Base-by-base conservation (phyloP, 208 protist species). In the Phytomonas serpens region DNA sequence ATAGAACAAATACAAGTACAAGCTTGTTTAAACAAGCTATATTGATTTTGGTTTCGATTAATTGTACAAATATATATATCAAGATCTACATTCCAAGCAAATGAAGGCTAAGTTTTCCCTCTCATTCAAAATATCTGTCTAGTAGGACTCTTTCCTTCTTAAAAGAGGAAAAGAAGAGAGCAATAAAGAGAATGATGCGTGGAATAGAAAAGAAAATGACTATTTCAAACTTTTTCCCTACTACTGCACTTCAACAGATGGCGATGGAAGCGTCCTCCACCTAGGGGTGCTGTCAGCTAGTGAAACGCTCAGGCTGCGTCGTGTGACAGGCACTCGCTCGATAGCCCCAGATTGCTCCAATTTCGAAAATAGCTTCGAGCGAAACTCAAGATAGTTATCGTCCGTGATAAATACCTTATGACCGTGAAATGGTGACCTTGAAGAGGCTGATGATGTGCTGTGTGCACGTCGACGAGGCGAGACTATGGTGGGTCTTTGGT, bases 361-460 rank as follows among this genome's bases (percentile, higher is more conserved):
- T 47, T 75, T 76, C 2, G 80, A 70, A 47, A 96, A 77, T 67
- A 83, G 77, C 61, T 83, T 72, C 3, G 78, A 73, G 19, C 90
- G 86, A 11, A 81, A 80, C 52, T 74, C 76, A 29, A 89, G 73
- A 77, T 93, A 83, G 40, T 67, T 73, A 67, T 91, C 84, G 69
- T 96, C 88, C 4, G 90, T 93, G 61, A 96, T 90, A 69, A 87
- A 93, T 52, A 93, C 82, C 71, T 91, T 93, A 16, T 80, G 78
- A 11, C 90, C 90, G 57, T 84, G 74, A 73, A 30, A 30, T 9
- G 33, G 33, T 67, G 47, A 62, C 64, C 37, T 34, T 66, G 34
- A 68, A 16, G 61, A 63, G n/a, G 30, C 1, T 61, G 57, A 42
- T 66, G 52, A 61, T 68, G 52, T 69, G 77, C 57, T 47, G 63